These are phyloP conservation scores for Ciborinia camelliae DNA, from an alignment of 2,329 filamentous ascomycete genomes.

Conservation along the genomic window DNA sequence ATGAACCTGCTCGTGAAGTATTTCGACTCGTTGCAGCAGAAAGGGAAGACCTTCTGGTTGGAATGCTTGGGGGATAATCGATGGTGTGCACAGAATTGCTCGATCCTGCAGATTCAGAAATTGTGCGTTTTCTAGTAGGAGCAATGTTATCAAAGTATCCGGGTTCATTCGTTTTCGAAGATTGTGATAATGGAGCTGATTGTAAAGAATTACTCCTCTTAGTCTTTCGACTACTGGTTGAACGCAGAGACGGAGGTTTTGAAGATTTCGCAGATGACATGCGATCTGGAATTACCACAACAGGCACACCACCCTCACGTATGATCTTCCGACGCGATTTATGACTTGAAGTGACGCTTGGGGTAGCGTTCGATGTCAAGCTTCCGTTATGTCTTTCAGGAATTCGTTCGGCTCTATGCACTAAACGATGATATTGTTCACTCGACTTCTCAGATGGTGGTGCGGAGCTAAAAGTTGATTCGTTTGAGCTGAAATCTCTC, in stretches of 20 bases:
- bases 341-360: constrained; percentile 50
- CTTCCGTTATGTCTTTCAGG: constrained; percentile 39
- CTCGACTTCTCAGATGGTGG: constrained; percentile 41
- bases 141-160: constrained; percentile 44
- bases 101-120: constrained; percentile 36
- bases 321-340: constrained; percentile 57
- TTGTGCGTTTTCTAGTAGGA: constrained; percentile 26
- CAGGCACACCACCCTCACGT: constrained; percentile 59
- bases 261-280: constrained; percentile 48
- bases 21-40: constrained; percentile 62
- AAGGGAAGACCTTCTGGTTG: constrained; percentile 56
- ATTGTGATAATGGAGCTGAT: constrained; percentile 46
- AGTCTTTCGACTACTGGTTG: constrained; percentile 57
- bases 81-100: constrained; percentile 47
- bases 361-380: constrained; percentile 47
- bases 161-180: constrained; percentile 44
- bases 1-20: constrained; percentile 50
- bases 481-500: constrained; percentile 44
- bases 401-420: constrained; percentile 29
- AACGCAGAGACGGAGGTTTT: constrained; percentile 56
- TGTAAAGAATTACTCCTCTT: constrained; percentile 52
- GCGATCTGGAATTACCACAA: constrained; percentile 59
- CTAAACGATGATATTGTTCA: constrained; percentile 29
- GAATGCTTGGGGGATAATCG: constrained; percentile 57
- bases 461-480: constrained; percentile 41